Base-by-base conservation (phyloP, 2,329 filamentous ascomycete genomes). In the Herpotrichia juniperi region DNA sequence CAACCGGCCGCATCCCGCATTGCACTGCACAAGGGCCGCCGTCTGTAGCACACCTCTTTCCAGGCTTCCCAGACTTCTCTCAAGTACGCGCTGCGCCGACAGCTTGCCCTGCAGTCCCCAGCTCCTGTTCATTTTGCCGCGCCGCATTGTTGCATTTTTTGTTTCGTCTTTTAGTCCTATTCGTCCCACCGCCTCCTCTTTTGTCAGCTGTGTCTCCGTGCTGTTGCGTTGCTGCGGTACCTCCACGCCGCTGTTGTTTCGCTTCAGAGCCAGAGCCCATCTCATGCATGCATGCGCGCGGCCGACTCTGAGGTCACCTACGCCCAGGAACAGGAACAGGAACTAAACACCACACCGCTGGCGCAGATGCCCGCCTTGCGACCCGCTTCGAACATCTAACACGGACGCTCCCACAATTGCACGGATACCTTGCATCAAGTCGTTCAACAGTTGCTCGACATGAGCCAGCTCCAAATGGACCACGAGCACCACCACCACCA, bases 391-490 rank as follows among this genome's bases (percentile, higher is more conserved):
- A 61, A 58, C 53, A 58, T 61, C 61, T 66, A 60, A 68, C 56
- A 63, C 64, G 59, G 57, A 67, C 61, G 56, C 63, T 65, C 58
- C 58, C 55, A 57, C 54, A 46, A 59, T 57, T 58, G 63, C 64
- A 62, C 63, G 47, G 56, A 59, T 59, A 53, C 59, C 25, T 45
- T 57, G 50, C 54, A 48, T 57, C 51, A 46, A 54, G 26, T 51
- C 42, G 50, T 58, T 53, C 54, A 48, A 54, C 57, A 45, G 39
- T 54, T 53, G 49, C 52, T 50, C 59, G 63, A 63, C 63, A 75
- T 75, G 72, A 75, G 69, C 64, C 71, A 73, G 57, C 63, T 75
- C 61, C 69, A 71, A 54, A 75, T 75, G 71, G 73, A 75, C 58
- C 72, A 74, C 64, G 72, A 74, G 35, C 69, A 73, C 19, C 54